Evolutionary conservation across 306 rosid genomes (phyloP), one percentile per base, ranked within the genome.

Genomic region (Carpinus fangiana): DNA sequence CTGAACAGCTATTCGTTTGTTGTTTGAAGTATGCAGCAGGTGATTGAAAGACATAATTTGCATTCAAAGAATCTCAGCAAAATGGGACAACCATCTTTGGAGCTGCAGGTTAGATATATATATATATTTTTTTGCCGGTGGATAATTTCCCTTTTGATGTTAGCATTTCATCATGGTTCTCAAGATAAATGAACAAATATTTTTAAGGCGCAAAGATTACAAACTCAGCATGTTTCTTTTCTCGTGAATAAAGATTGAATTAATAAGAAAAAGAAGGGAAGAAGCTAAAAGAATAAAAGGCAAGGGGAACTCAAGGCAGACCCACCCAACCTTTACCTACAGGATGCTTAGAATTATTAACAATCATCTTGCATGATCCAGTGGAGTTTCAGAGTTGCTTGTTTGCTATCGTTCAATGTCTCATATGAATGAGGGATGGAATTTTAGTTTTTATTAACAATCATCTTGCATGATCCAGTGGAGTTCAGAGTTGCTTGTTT

Each of bases 31-130:
- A 41, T 82, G 82, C 76, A 73, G 72, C 50, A 77, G 75, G 52
- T 73, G 7, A 45, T 82, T 62, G 83, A 72, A 67, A 78, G 69
- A 73, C 73, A 65, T 66, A 20, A 11, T 57, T 51, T 62, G 61
- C 70, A 75, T 21, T 54, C 75, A 28, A 62, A 71, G 18, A 65
- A 84, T n/a, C 59, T 38, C 66, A 67, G 61, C 48, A 72, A 46
- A 59, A 20, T 55, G 66, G 50, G 73, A 43, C 77, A 68, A 53
- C 85, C 69, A 38, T 75, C 83, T 34, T 21, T 60, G 34, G 79
- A 85, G 65, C 54, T 81, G 64, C 81, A 85, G 80, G 88, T 85
- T 60, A 69, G 57, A 48, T 46, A 20, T 71, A 61, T n/a, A n/a
- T 38, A 38, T 38, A 38, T n/a, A n/a, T n/a, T n/a, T 38, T 38